Percentiles rank a stretch among this genome's conserved stretches.
phyloP scores from a whole-genome alignment of 1,284 basidiomycete genomes.

The Volvariella surrecta region DNA sequence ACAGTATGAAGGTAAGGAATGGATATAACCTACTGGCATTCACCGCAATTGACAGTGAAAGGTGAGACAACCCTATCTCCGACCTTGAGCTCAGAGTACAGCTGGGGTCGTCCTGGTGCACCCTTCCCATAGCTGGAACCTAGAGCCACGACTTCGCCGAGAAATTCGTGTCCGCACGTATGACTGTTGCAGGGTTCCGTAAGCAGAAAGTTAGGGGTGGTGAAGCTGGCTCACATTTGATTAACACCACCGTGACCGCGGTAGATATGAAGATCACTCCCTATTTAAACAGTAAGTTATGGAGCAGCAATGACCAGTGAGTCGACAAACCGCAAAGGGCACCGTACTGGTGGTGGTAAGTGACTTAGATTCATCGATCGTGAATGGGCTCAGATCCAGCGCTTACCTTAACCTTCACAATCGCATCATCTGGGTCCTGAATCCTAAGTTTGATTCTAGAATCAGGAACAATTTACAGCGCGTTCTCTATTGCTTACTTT shows the following conservation, averaged over 20 bases:
- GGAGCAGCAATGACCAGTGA: slow-evolving; percentile 3
- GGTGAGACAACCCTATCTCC: slow-evolving; percentile 86
- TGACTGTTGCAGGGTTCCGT: too few relatives aligned
- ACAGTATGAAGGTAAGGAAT: background rate
- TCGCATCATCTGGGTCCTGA: slow-evolving; percentile 64
- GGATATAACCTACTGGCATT: slow-evolving; percentile 55
- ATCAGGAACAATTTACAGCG: slow-evolving; percentile 1
- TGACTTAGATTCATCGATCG: background rate
- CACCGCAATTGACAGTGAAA: slow-evolving; percentile 79
- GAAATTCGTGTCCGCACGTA: slow-evolving; percentile 76
- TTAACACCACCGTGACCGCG: slow-evolving; percentile 42
- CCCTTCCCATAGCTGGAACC: slow-evolving; percentile 50
- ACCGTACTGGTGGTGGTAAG: slow-evolving; percentile 41
- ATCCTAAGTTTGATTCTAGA: slow-evolving; percentile 33
- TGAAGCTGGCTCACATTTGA: slow-evolving; percentile 22
- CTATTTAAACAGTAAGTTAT: slow-evolving; percentile 17
- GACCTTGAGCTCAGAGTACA: slow-evolving; percentile 62
- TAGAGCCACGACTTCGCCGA: slow-evolving; percentile 70
- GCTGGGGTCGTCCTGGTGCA: slow-evolving; percentile 39
- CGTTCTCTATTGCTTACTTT: slow-evolving; percentile 29
- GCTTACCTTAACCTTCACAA: slow-evolving; percentile 60
- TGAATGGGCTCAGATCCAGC: background rate
- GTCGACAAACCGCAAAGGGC: slow-evolving; percentile 67
- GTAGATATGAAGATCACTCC: slow-evolving; percentile 77
- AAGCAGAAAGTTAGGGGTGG: background rate